phyloP scores from a whole-genome alignment of 352 stramenopile genomes.

The Phytophthora meadii region DNA sequence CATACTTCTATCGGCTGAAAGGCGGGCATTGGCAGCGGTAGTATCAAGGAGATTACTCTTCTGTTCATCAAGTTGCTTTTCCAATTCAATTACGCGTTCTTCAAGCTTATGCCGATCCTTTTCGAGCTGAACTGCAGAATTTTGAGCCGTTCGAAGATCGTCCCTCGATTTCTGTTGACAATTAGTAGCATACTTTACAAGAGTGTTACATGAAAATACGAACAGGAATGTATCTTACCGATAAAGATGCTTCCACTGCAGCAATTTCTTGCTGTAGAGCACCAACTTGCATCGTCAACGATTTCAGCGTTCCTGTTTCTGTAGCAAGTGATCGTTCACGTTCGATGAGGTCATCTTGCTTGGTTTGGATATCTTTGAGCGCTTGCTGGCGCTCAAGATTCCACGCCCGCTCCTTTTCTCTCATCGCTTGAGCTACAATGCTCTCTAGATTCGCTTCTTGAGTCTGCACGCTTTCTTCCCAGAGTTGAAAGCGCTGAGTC shows the following conservation, averaged over 20 bases:
- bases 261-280: constrained; percentile 29
- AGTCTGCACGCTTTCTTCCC: constrained; percentile 50
- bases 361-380: constrained; percentile 34
- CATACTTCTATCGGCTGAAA: constrained; percentile 35
- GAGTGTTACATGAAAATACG: constrained; percentile 1
- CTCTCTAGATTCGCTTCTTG: constrained; percentile 59
- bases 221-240: constrained; percentile 14
- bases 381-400: constrained; percentile 50
- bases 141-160: constrained; percentile 20
- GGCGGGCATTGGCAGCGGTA: constrained; percentile 26
- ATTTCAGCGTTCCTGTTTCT: constrained; percentile 36
- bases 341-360: constrained; percentile 40
- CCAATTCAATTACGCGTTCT: constrained; percentile 26
- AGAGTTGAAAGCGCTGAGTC: constrained; percentile 52
- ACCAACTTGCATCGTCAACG: constrained; percentile 26
- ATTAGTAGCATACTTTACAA: neutral
- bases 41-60: constrained; percentile 18
- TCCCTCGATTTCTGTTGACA: constrained; percentile 35
- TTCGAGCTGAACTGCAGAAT: constrained; percentile 24
- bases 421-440: constrained; percentile 45
- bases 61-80: constrained; percentile 25
- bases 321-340: constrained; percentile 33
- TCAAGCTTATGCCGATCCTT: constrained; percentile 35
- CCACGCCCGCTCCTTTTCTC: constrained; percentile 59
- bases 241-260: constrained; percentile 30